These are phyloP conservation scores for Aspergillus eucalypticola DNA, from an alignment of 2,329 filamentous ascomycete species.

Conservation along the genomic window DNA sequence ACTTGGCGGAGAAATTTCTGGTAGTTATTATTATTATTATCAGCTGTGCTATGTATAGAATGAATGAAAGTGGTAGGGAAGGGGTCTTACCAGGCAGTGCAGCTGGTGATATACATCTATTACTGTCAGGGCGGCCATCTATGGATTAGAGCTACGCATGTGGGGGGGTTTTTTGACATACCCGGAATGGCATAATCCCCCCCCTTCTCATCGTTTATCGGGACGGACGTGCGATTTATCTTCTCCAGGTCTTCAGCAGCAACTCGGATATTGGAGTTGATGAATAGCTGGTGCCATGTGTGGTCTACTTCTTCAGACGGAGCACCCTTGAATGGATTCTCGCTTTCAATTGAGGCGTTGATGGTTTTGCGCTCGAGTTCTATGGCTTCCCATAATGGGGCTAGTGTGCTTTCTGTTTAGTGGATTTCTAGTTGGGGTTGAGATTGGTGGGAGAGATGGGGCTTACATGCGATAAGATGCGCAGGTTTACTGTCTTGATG, in stretches of 20 bases:
- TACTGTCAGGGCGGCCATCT: no score
- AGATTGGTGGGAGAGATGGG: accelerated
- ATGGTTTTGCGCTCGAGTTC: background rate
- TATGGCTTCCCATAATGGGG: background rate
- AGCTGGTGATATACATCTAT: conserved; percentile 1
- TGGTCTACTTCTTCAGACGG: background rate
- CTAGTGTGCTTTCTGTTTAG: background rate
- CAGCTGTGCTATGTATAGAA: background rate
- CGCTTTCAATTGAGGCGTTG: background rate
- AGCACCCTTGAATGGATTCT: background rate
- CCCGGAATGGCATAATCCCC: background rate
- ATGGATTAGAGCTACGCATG: no score
- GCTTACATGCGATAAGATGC: background rate
- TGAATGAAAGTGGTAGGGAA: no score
- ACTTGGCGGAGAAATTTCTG: conserved; percentile 1
- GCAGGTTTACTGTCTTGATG: no score
- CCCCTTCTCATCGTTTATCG: background rate
- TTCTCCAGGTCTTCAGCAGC: background rate
- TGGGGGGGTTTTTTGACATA: background rate
- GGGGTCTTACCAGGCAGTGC: background rate
- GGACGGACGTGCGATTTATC: background rate
- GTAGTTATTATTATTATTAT: background rate
- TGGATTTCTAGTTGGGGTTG: accelerated
- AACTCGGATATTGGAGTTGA: background rate
- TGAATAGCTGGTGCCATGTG: background rate